Evolutionary conservation across 208 protist species (phyloP).

Genomic region (Plasmodiophora brassicae): DNA sequence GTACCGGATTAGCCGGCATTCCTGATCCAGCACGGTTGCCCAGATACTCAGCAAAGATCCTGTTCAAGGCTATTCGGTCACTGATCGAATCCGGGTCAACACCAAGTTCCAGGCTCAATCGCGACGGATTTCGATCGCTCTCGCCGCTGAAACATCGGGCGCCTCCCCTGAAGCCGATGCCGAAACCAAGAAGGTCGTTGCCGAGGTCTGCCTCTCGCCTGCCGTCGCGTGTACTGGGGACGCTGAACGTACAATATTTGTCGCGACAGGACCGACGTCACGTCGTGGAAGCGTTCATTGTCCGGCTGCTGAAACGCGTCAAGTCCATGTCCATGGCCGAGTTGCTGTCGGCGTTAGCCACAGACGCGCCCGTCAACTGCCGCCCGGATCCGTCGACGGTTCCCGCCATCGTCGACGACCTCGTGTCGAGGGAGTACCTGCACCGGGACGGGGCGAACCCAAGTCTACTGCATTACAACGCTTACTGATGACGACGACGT

Average conservation of each 20-base stretch:
- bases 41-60: not conserved
- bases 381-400: not conserved
- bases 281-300: not conserved
- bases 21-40: not conserved
- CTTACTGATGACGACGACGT: too few species aligned
- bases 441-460: not conserved
- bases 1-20: not conserved
- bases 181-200: not conserved
- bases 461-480: not conserved
- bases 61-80: not conserved
- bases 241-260: too few species aligned
- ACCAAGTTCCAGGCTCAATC: not conserved
- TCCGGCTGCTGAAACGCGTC: not conserved
- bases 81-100: not conserved
- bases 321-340: not conserved
- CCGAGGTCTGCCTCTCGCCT: not conserved
- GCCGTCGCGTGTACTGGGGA: not conserved
- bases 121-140: not conserved
- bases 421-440: not conserved
- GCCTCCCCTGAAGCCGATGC: not conserved
- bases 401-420: not conserved
- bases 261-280: not conserved
- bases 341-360: not conserved
- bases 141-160: not conserved
- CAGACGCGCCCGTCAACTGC: not conserved